A percentile compares a stretch with the other conserved stretches of the same genome.
Conservation (phyloP, 768 basidiomycete species). For the Amanita exitialis region DNA sequence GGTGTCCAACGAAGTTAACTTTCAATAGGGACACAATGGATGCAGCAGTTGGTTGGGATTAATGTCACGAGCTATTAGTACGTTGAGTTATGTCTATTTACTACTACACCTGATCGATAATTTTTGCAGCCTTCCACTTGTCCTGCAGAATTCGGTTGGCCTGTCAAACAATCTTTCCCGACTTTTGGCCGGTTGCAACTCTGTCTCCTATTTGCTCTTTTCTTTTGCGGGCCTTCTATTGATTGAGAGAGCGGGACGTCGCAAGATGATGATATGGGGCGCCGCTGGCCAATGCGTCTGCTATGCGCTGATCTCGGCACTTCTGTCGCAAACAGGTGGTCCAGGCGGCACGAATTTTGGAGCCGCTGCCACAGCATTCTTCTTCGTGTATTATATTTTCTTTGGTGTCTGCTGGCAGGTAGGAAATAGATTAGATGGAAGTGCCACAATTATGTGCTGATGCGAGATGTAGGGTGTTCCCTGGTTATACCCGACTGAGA, state of each 20-base stretch:
- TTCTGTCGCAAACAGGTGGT: slow-evolving; percentile 27
- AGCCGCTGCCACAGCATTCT: slow-evolving; percentile 35
- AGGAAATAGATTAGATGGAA: slow-evolving; percentile 3
- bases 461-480: slow-evolving; percentile 27
- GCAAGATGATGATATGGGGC: slow-evolving; percentile 45
- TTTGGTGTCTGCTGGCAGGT: slow-evolving; percentile 47
- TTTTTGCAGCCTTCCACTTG: slow-evolving; percentile 29
- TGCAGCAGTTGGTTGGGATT: slow-evolving; percentile 42
- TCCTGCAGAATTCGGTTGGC: slow-evolving; percentile 41
- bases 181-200: slow-evolving; percentile 41
- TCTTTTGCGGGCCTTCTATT: slow-evolving; percentile 34
- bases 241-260: slow-evolving; percentile 37
- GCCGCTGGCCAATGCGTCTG: slow-evolving; percentile 39
- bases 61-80: slow-evolving; percentile 46
- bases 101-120: not conserved
- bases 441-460: not conserved
- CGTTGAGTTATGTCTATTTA: slow-evolving; percentile 5
- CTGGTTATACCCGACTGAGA: slow-evolving; percentile 42
- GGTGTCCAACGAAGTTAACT: not conserved
- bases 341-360: slow-evolving; percentile 26
- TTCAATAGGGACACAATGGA: slow-evolving; percentile 33
- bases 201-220: slow-evolving; percentile 38
- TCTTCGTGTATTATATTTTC: slow-evolving; percentile 41
- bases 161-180: slow-evolving; percentile 38
- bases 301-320: slow-evolving; percentile 32